Evolutionary conservation across 441 rosid genomes (phyloP).

Genomic region (Jatropha podagrica): DNA sequence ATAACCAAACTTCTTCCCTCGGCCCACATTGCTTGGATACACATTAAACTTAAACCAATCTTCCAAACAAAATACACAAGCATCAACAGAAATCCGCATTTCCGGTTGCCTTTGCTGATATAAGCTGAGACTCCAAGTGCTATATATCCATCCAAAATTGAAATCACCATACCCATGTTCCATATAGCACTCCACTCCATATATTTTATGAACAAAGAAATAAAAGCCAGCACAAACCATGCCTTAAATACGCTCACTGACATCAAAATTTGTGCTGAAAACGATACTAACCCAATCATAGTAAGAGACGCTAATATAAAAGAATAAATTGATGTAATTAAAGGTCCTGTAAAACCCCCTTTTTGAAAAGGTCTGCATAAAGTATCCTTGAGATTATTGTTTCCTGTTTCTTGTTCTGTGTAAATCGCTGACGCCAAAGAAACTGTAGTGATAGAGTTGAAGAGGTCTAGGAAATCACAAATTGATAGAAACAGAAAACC

Average conservation of each 20-base stretch:
- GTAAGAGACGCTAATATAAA: conserved; percentile 20
- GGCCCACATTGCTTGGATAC: neutral
- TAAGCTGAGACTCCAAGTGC: conserved; percentile 24
- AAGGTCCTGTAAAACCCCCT: conserved; percentile 32
- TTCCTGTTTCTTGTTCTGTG: conserved; percentile 19
- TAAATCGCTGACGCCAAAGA: neutral
- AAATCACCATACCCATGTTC: conserved; percentile 29
- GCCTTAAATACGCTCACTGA: neutral
- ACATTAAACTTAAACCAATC: neutral
- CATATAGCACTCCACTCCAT: conserved; percentile 35
- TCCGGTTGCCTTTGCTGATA: conserved; percentile 26
- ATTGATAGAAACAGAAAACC: neutral
- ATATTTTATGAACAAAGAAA: conserved; percentile 27
- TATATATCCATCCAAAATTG: conserved; percentile 22
- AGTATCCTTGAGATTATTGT: conserved; percentile 13
- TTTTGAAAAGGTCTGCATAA: conserved; percentile 9
- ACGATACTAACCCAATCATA: conserved; percentile 21
- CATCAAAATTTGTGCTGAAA: neutral
- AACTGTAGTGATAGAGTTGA: neutral
- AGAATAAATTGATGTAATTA: conserved; percentile 32
- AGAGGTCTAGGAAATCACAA: neutral
- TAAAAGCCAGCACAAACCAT: conserved; percentile 7
- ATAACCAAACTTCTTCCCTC: neutral
- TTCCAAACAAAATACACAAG: conserved; percentile 13
- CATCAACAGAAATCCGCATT: conserved; percentile 25